phyloP scores from a whole-genome alignment of 2,329 filamentous ascomycete species.

The Amauroascus niger region DNA sequence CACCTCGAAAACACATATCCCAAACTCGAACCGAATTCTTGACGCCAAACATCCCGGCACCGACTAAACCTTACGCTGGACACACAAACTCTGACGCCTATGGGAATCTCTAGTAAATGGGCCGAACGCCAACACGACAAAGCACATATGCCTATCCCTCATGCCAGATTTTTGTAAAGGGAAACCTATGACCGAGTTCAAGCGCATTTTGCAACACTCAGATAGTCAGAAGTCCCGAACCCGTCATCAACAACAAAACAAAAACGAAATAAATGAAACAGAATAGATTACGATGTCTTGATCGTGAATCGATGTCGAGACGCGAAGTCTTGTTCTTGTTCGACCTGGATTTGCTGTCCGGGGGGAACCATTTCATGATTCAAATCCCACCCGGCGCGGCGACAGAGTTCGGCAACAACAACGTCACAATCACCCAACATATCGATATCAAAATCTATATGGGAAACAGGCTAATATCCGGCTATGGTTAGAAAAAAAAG shows the following conservation, averaged over 20 bases:
- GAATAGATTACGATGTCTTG: constrained; percentile 15
- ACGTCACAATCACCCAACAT: constrained; percentile 91
- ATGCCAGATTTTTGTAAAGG: background rate
- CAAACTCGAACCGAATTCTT: background rate
- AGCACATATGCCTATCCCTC: background rate
- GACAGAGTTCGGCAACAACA: constrained; percentile 76
- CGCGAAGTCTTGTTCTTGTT: constrained; percentile 39
- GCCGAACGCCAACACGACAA: background rate
- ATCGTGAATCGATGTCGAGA: constrained; percentile 38
- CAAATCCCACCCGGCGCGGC: constrained; percentile 69
- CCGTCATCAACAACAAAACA: background rate
- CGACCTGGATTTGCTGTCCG: constrained; percentile 52
- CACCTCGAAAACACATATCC: background rate
- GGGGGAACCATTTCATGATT: constrained; percentile 73
- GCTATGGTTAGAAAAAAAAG: constrained; percentile 10
- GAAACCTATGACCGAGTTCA: background rate
- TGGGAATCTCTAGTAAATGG: background rate
- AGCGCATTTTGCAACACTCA: background rate
- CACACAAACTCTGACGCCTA: background rate
- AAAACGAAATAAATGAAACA: background rate
- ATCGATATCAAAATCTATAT: constrained; percentile 94
- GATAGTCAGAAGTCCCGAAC: background rate
- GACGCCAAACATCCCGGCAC: background rate
- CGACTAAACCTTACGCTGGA: background rate
- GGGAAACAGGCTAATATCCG: constrained; percentile 54